A percentile compares a stretch with the other conserved stretches of the same genome.
phyloP scores from a whole-genome alignment of 1,284 basidiomycete species.

The Ganoderma sinense region DNA sequence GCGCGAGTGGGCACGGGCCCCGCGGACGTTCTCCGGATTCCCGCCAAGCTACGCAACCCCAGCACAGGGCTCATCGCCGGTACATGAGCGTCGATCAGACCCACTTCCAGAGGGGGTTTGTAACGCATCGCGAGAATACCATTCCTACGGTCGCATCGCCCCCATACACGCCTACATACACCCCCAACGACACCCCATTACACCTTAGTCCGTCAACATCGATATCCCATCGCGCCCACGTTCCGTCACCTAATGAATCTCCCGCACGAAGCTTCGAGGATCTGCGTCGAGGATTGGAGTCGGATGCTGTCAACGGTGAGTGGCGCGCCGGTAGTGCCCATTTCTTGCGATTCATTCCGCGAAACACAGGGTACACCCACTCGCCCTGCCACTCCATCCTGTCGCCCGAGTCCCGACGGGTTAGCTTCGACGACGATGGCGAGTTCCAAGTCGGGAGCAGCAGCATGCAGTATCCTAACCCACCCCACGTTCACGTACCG shows the following conservation, averaged over 20 bases:
- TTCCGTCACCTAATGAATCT: slow-evolving; percentile 32
- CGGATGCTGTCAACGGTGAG: slow-evolving; percentile 33
- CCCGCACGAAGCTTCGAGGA: slow-evolving; percentile 34
- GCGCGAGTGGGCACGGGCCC: slow-evolving; percentile 13
- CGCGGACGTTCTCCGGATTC: slow-evolving; percentile 32
- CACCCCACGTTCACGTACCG: slow-evolving; percentile 16
- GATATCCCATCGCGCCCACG: slow-evolving; percentile 28
- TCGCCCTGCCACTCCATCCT: slow-evolving; percentile 31
- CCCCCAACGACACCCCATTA: slow-evolving; percentile 22
- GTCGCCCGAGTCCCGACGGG: slow-evolving; percentile 39
- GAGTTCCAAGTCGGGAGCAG: slow-evolving; percentile 38
- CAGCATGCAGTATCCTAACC: slow-evolving; percentile 28
- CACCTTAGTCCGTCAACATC: slow-evolving; percentile 31
- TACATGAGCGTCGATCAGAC: slow-evolving; percentile 45
- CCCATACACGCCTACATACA: slow-evolving; percentile 34
- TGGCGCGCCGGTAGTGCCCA: not conserved
- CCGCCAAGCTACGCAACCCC: not conserved
- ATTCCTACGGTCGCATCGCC: slow-evolving; percentile 33
- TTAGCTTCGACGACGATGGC: slow-evolving; percentile 37
- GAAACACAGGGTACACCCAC: not conserved
- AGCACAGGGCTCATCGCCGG: slow-evolving; percentile 29
- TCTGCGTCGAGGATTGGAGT: slow-evolving; percentile 28
- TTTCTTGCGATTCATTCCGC: not conserved
- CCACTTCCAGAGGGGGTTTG: slow-evolving; percentile 39
- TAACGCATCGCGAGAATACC: slow-evolving; percentile 37